A percentile compares a stretch with the other conserved stretches of the same genome.
These are phyloP conservation scores for Solanum pennellii DNA, from an alignment of 257 asterid species.

Conservation along the genomic window DNA sequence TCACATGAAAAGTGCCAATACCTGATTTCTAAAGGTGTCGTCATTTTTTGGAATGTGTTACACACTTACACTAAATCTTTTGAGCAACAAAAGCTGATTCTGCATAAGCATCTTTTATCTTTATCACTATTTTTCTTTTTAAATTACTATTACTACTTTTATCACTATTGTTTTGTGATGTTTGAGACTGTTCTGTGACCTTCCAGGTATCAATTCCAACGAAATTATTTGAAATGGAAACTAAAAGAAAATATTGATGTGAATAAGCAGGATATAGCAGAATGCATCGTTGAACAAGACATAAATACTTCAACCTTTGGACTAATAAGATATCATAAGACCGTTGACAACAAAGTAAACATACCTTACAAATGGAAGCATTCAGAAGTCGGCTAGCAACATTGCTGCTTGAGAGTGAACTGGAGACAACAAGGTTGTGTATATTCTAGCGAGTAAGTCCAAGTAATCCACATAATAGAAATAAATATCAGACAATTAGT, in stretches of 20 bases:
- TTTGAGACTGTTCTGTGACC: background rate
- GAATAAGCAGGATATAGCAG: background rate
- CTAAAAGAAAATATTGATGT: background rate
- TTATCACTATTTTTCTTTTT: background rate
- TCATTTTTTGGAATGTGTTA: background rate
- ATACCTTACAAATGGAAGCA: conserved; percentile 69
- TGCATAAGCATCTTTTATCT: background rate
- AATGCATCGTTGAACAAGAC: background rate
- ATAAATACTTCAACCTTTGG: background rate
- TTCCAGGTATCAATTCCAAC: background rate
- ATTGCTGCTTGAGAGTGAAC: conserved; percentile 26
- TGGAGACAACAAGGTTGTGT: conserved; percentile 32
- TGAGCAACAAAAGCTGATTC: background rate
- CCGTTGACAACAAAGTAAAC: conserved; percentile 2
- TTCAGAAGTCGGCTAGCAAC: conserved; percentile 39
- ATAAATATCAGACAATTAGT: background rate
- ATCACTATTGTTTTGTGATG: background rate
- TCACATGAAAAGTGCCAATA: background rate
- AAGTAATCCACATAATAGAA: conserved; percentile 11
- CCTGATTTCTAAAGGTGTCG: background rate
- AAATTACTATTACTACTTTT: background rate
- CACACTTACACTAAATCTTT: background rate
- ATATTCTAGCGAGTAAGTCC: conserved; percentile 46
- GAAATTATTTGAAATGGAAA: background rate
- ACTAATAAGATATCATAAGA: background rate